Conservation (phyloP, 192 early-diverging fungal species). For the Polychytrium aggregatum region DNA sequence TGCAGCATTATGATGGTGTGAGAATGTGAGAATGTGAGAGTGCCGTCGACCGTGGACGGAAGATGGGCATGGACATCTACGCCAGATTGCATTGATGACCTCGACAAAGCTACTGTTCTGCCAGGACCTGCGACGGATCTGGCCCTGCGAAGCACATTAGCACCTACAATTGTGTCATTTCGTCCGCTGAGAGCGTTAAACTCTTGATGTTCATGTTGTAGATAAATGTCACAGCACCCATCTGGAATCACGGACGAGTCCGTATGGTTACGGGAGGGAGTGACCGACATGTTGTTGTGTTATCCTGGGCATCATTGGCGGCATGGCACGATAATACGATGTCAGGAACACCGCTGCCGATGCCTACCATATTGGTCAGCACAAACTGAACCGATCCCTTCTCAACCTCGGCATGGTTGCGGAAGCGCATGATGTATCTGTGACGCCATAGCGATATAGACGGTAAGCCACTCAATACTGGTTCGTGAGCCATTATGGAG, state of each 20-base stretch:
- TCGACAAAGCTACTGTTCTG: not conserved
- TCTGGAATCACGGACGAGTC: conserved; percentile 17
- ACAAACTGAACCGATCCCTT: conserved; percentile 32
- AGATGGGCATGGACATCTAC: not conserved
- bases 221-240: conserved; percentile 44
- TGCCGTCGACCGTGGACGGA: not conserved
- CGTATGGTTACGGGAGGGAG: too few relatives aligned
- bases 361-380: conserved; percentile 31
- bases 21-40: not conserved
- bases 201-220: conserved; percentile 37
- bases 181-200: conserved; percentile 27
- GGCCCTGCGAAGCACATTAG: not conserved
- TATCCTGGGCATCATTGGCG: too few relatives aligned
- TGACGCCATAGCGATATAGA: not conserved
- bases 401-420: conserved; percentile 30
- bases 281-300: too few relatives aligned
- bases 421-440: conserved; percentile 36
- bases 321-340: too few relatives aligned
- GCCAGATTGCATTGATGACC: not conserved
- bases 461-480: too few relatives aligned
- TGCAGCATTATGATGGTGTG: not conserved
- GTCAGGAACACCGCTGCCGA: not conserved
- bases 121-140: not conserved
- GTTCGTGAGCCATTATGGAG: too few relatives aligned
- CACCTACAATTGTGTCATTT: conserved; percentile 9